phyloP scores from a whole-genome alignment of 1,284 basidiomycete genomes.

The Leccinum pallidistipes region DNA sequence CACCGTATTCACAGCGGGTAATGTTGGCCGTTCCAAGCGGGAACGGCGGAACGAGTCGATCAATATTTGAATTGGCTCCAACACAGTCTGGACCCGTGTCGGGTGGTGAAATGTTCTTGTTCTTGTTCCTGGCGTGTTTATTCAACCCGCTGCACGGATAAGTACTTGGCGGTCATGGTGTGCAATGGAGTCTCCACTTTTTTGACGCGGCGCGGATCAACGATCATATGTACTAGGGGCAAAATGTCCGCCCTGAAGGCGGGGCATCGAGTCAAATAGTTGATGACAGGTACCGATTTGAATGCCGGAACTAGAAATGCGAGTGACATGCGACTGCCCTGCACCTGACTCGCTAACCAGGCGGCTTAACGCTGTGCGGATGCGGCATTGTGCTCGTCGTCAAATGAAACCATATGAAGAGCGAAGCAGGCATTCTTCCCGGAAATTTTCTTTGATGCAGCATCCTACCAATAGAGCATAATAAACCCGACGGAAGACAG shows the following conservation, averaged over 20 bases:
- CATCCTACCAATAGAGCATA: background rate
- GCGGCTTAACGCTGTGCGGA: background rate
- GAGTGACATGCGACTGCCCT: too few relatives aligned
- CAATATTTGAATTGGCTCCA: background rate
- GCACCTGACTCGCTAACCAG: too few relatives aligned
- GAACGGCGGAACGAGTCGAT: background rate
- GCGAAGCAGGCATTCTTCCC: background rate
- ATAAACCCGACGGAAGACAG: background rate
- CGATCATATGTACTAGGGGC: background rate
- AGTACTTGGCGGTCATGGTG: background rate
- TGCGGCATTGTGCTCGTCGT: background rate
- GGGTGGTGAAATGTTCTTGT: background rate
- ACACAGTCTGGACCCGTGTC: background rate
- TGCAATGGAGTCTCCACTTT: background rate
- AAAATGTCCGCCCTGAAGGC: background rate
- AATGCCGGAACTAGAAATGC: background rate
- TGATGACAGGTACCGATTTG: background rate
- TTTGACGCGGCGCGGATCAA: background rate
- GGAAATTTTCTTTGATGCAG: background rate
- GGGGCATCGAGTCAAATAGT: background rate
- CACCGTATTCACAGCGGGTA: background rate
- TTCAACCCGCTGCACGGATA: background rate
- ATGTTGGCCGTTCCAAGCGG: background rate
- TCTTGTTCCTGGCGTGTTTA: slow-evolving; percentile 3
- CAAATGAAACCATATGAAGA: background rate